phyloP scores from a whole-genome alignment of 305 asterid species.

The Solanum aculeatissimum region DNA sequence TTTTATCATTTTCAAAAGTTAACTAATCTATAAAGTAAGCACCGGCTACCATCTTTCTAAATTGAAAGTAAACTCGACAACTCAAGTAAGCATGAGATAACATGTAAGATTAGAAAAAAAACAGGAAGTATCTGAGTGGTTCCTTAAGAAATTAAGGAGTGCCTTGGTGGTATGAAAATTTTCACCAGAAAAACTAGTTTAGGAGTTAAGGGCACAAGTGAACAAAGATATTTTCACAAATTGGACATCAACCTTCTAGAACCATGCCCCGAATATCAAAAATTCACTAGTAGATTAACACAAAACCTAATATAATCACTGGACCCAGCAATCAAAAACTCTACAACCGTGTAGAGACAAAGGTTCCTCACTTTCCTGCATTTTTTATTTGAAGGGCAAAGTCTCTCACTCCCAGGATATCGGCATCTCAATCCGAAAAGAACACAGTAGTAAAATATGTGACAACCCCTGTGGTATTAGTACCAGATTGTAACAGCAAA shows the following conservation, averaged over 20 bases:
- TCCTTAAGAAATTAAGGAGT: background rate
- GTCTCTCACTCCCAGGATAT: background rate
- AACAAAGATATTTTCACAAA: background rate
- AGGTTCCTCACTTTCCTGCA: background rate
- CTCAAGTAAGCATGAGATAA: background rate
- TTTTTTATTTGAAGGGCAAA: background rate
- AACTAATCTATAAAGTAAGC: background rate
- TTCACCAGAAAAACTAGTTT: background rate
- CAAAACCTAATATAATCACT: background rate
- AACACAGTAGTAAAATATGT: no score
- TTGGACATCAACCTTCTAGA: background rate
- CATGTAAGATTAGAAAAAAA: background rate
- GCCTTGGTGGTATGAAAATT: background rate
- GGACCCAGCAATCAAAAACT: background rate
- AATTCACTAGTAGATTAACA: background rate
- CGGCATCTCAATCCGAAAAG: background rate
- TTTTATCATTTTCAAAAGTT: background rate
- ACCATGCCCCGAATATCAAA: background rate
- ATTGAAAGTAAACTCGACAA: background rate
- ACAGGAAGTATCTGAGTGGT: background rate
- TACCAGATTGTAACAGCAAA: background rate
- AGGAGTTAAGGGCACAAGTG: background rate
- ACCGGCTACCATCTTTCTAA: background rate
- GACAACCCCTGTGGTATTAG: background rate
- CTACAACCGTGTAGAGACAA: background rate